Base-by-base conservation (phyloP, 176 grass and related monocot species). In the Oryza brachyantha region DNA sequence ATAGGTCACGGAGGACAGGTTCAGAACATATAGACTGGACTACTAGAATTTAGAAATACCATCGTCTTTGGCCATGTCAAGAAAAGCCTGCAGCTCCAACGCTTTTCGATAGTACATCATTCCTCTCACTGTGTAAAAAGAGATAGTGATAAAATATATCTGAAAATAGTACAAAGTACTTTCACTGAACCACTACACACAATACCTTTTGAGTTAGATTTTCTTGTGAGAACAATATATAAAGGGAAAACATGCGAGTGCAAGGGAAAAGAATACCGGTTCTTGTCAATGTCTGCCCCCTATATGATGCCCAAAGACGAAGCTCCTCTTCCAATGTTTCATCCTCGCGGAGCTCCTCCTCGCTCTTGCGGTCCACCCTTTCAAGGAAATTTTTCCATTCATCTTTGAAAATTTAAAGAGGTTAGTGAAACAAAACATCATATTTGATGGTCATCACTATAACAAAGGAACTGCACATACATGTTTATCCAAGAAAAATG, bases 101-200 rank as follows among this genome's bases (percentile, higher is more conserved):
- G 96, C 90, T 89, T 95, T 89, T 76, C 96, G 86, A 79, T 95
- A 99, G 83, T 99, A 99, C 96, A 99, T 99, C 96, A 99, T 99
- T 43, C 96, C 96, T 89, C 96, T 91, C 35, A 99, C 96, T 99
- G 81, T 85, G 48, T 77, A 72, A 17, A 64, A 81, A 41, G 64
- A 80, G 35, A 63, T 37, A 52, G 66, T 10, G 3, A 16, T 34
- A 66, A 64, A 66, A 77, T 36, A 36, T 21, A 52, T 21, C 64
- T 57, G n/a, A 57, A n/a, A 52, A 52, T 57, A 24, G 52, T 22
- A n/a, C 21, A 22, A 57, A 24, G n/a, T n/a, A 57, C n/a, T 57
- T 55, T 24, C n/a, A 63, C 7, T 31, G 38, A 75, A 39, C 28
- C 35, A 73, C 7, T 42, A 43, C 67, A 59, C 22, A 80, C 37